Percentiles rank a stretch among this genome's conserved stretches.
These are phyloP conservation scores for Rhizopus stolonifer DNA, from an alignment of 371 early-diverging fungal genomes.

Conservation along the genomic window DNA sequence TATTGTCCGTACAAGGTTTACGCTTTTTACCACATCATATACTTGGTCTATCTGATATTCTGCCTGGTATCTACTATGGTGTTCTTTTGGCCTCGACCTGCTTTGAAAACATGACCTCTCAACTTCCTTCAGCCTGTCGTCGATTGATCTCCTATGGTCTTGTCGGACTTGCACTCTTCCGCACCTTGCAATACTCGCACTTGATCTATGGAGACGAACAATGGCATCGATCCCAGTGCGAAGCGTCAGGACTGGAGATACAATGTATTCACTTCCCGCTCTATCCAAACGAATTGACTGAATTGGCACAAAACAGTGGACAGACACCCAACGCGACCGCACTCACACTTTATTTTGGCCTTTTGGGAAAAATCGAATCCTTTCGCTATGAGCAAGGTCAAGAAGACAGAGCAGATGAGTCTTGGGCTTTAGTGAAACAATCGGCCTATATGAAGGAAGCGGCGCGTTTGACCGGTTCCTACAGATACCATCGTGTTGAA, in stretches of 20 bases:
- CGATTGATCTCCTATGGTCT: slow-evolving; percentile 4
- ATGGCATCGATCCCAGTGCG: slow-evolving; percentile 15
- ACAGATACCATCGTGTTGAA: slow-evolving; percentile 30
- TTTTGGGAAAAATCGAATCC: slow-evolving; percentile 23
- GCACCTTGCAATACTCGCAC: slow-evolving; percentile 11
- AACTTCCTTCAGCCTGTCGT: slow-evolving; percentile 8
- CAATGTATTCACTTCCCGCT: slow-evolving; percentile 24
- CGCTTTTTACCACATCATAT: slow-evolving; percentile 7
- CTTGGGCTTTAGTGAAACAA: slow-evolving; percentile 18
- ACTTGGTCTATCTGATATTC: slow-evolving; percentile 26
- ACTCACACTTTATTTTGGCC: slow-evolving; percentile 15
- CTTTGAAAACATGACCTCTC: slow-evolving; percentile 24
- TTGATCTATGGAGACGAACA: slow-evolving; percentile 17
- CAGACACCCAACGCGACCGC: slow-evolving; percentile 5
- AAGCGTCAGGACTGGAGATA: slow-evolving; percentile 11
- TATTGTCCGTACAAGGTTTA: slow-evolving; percentile 18
- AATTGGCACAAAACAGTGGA: slow-evolving; percentile 5
- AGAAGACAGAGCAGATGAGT: slow-evolving; percentile 27
- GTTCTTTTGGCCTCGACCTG: slow-evolving; percentile 15
- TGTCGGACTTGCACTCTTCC: slow-evolving; percentile 2
- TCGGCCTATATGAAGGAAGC: slow-evolving; percentile 16
- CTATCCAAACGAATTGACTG: slow-evolving; percentile 1
- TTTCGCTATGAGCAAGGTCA: slow-evolving; percentile 29
- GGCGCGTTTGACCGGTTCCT: slow-evolving; percentile 12
- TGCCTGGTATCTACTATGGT: slow-evolving; percentile 27